These are phyloP conservation scores for Salix exigua DNA, from an alignment of 345 rosid species.

Conservation along the genomic window DNA sequence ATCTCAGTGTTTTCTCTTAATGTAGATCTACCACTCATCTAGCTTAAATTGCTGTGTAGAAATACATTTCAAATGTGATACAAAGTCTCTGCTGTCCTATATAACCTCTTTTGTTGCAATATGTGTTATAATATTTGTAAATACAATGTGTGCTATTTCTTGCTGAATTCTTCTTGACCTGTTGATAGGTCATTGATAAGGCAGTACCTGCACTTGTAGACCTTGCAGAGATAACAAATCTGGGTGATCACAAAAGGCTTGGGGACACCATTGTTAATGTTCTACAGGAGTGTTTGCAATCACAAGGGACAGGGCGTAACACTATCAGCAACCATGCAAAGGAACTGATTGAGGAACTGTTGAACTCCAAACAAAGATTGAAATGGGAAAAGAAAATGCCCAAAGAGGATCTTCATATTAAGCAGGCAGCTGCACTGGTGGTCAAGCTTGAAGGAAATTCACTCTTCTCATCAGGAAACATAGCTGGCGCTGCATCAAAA, in stretches of 20 bases:
- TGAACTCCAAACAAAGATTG: constrained; percentile 64
- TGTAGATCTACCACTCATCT: background rate
- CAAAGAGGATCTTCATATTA: constrained; percentile 97
- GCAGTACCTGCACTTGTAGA: constrained; percentile 80
- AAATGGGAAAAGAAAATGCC: constrained; percentile 94
- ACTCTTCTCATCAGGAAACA: constrained; percentile 89
- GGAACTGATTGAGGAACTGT: constrained; percentile 69
- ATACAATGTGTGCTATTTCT: background rate
- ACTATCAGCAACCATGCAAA: constrained; percentile 50
- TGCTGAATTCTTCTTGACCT: constrained; percentile 1
- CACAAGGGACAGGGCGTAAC: constrained; percentile 47
- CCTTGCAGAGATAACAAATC: constrained; percentile 72
- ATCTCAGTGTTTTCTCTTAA: background rate
- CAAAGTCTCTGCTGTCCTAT: background rate
- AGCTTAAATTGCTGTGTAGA: background rate
- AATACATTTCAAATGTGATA: background rate
- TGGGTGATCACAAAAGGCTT: constrained; percentile 90
- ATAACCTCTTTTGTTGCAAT: background rate
- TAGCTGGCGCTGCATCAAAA: constrained; percentile 79
- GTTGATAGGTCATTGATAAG: constrained; percentile 59
- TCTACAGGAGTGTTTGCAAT: constrained; percentile 76
- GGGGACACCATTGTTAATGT: constrained; percentile 76
- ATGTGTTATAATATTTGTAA: background rate
- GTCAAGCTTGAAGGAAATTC: constrained; percentile 99
- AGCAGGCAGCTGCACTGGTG: constrained; percentile 90